Evolutionary conservation across 805 yeast species (phyloP), one percentile per base, ranked within the genome.

Genomic region (Blastobotrys attinorum): DNA sequence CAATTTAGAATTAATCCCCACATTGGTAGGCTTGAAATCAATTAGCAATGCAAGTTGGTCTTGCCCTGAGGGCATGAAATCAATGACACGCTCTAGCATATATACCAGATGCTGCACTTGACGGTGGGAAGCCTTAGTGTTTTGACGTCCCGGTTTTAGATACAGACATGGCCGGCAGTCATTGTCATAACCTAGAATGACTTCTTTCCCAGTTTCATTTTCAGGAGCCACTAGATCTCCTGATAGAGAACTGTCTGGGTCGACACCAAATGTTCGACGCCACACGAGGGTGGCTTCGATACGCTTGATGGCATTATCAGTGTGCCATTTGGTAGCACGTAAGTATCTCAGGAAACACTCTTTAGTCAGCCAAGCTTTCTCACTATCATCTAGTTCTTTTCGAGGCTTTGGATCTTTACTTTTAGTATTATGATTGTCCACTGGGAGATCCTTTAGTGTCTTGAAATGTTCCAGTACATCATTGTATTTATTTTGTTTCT

Each of bases 101-200:
- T 72, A 90, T 4, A 92, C 97, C 60, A 92, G 70, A 61, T 88
- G 96, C 64, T 92, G 95, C n/a, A 92, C 96, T 60, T 92, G 99
- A 54, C 90, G 75, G 49, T 79, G 82, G 1, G 92, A 77, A 2
- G 92, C 78, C 58, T 86, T 85, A 13, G 99, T 92, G 66, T 92
- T 92, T 65, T 92, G 98, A 60, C 95, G 76, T 11, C 97, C 97
- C 0, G 96, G 95, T 62, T 85, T 83, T 60, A 92, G 71, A 62
- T 90, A 90, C 29, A 92, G 67, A 57, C 97, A 90, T 3, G 98
- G 97, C 60, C 99, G 77, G 20, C 82, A 74, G 57, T 83, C 88
- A 55, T 81, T 83, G 59, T 92, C 98, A 59, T 69, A 92, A 18
- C 99, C 99, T 38, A 92, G 67, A 42, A 90, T 80, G 20, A 90